Evolutionary conservation across 345 rosid genomes (phyloP).

Genomic region (Melaleuca alternifolia): DNA sequence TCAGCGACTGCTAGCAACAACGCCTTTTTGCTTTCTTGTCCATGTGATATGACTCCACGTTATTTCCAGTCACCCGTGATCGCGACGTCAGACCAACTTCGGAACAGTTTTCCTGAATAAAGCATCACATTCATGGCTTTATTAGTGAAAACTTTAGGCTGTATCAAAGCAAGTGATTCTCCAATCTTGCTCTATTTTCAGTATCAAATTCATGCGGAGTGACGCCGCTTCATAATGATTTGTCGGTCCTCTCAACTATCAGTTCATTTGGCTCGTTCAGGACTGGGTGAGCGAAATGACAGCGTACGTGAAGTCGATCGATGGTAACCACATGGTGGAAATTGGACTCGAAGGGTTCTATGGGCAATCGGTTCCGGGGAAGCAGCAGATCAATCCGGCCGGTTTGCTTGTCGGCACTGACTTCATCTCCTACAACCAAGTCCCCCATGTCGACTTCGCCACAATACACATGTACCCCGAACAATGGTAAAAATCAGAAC

Average conservation of each 20-base stretch:
- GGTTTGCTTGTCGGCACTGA: slow-evolving; percentile 34
- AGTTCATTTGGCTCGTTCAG: slow-evolving; percentile 8
- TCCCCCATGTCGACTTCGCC: slow-evolving; percentile 52
- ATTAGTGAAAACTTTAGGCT: not conserved
- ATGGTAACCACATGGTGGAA: slow-evolving; percentile 46
- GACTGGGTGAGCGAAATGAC: slow-evolving; percentile 67
- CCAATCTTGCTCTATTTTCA: not conserved
- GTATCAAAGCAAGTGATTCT: not conserved
- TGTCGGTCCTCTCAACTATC: not conserved
- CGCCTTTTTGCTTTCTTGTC: not conserved
- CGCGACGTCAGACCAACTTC: not conserved
- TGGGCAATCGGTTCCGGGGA: slow-evolving; percentile 39
- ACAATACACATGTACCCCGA: slow-evolving; percentile 75
- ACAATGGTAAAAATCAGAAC: slow-evolving; percentile 33
- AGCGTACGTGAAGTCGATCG: slow-evolving; percentile 51
- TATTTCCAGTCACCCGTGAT: not conserved
- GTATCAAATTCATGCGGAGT: not conserved
- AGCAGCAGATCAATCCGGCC: slow-evolving; percentile 33
- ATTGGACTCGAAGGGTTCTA: slow-evolving; percentile 87
- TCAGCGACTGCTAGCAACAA: not conserved
- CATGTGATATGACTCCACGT: not conserved
- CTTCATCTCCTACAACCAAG: slow-evolving; percentile 52
- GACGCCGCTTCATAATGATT: not conserved
- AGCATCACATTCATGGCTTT: not conserved
- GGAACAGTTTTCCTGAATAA: not conserved